A percentile compares a stretch with the other conserved stretches of the same genome.
Conservation (phyloP, 2,329 filamentous ascomycete species). For the Exophiala lecanii-corni region DNA sequence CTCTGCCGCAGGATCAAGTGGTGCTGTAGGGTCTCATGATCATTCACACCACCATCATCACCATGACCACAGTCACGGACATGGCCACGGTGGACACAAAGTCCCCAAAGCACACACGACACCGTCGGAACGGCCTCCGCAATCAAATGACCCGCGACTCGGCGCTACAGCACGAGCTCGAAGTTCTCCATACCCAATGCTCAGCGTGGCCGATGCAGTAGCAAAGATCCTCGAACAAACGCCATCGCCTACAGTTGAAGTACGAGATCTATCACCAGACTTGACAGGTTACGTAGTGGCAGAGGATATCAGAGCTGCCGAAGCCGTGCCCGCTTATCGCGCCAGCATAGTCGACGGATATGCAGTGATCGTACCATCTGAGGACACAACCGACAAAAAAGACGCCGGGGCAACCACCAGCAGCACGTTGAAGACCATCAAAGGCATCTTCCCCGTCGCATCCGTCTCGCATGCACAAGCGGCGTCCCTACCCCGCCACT, state of each 20-base stretch:
- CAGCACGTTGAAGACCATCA: slow-evolving; percentile 44
- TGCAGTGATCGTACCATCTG: slow-evolving; percentile 65
- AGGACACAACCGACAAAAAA: slow-evolving; percentile 26
- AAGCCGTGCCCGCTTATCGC: slow-evolving; percentile 86
- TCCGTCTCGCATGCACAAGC: slow-evolving; percentile 82
- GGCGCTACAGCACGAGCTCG: slow-evolving; percentile 67
- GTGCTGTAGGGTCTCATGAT: slow-evolving; percentile 10
- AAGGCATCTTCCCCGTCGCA: slow-evolving; percentile 79
- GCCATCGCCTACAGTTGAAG: slow-evolving; percentile 56
- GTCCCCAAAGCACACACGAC: slow-evolving; percentile 69
- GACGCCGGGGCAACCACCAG: slow-evolving; percentile 28
- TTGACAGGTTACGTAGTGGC: slow-evolving; percentile 77
- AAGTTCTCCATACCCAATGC: slow-evolving; percentile 87
- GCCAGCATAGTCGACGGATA: slow-evolving; percentile 98
- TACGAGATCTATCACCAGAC: slow-evolving; percentile 54
- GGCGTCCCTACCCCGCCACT: slow-evolving; percentile 59
- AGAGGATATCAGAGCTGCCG: slow-evolving; percentile 71
- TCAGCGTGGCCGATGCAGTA: slow-evolving; percentile 78
- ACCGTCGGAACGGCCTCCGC: slow-evolving; percentile 49
- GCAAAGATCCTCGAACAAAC: slow-evolving; percentile 67
- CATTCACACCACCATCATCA: slow-evolving; percentile 28
- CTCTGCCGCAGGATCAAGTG: slow-evolving; percentile 12
- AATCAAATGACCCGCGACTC: slow-evolving; percentile 56
- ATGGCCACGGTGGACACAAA: slow-evolving; percentile 57
- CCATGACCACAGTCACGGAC: slow-evolving; percentile 49